A percentile compares a stretch with the other conserved stretches of the same genome.
Conservation (phyloP, 2,329 filamentous ascomycete genomes). For the Fusarium metavorans region DNA sequence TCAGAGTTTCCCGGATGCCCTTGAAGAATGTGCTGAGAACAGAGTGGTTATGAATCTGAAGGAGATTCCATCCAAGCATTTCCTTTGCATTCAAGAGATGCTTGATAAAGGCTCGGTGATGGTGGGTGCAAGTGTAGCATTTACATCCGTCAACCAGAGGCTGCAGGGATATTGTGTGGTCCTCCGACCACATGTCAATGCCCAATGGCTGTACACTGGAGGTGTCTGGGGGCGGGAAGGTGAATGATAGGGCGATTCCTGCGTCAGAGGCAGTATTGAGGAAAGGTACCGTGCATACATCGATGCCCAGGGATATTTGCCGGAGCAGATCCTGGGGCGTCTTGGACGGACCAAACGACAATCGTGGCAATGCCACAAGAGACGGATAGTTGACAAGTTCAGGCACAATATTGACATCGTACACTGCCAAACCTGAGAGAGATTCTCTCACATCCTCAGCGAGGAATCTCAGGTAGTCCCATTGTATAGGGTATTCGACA, state of each 20-base stretch:
- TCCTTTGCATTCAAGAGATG: conserved; percentile 92
- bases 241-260: conserved; percentile 85
- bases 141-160: conserved; percentile 74
- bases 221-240: conserved; percentile 67
- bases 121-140: conserved; percentile 86
- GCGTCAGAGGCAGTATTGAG: conserved; percentile 80
- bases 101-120: conserved; percentile 88
- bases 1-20: conserved; percentile 74
- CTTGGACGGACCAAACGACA: conserved; percentile 77
- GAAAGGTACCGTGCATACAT: conserved; percentile 84
- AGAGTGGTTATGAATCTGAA: conserved; percentile 92
- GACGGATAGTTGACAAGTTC: conserved; percentile 68
- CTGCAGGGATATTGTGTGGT: conserved; percentile 70
- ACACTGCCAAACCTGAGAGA: conserved; percentile 80
- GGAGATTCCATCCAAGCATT: conserved; percentile 94
- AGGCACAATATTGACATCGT: conserved; percentile 77
- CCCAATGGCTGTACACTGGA: conserved; percentile 67
- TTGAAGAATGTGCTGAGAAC: conserved; percentile 79
- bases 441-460: conserved; percentile 68
- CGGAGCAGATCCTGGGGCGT: conserved; percentile 83
- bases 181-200: conserved; percentile 79
- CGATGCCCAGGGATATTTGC: conserved; percentile 81
- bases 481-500: conserved; percentile 79
- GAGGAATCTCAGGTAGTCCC: conserved; percentile 81
- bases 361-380: conserved; percentile 74